Base-by-base conservation (phyloP, 805 yeast species). In the Torulaspora maleeae region DNA sequence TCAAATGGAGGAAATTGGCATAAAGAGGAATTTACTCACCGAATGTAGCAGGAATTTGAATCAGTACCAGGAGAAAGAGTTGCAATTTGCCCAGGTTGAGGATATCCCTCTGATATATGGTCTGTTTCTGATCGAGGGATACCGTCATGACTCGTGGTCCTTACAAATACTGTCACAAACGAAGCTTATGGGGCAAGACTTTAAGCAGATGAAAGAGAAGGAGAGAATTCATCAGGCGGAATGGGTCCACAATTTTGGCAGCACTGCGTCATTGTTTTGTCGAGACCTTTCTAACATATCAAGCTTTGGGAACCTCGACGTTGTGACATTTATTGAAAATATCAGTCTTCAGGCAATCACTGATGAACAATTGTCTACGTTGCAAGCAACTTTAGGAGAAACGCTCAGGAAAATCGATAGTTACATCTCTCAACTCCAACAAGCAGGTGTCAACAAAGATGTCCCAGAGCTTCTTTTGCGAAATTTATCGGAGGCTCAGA, bases 41-140 rank as follows among this genome's bases (percentile, higher is more conserved):
- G 71, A 68, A 5, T 55, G 71, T 32, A 53, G 64, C 8, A 58
- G 53, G 12, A 60, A 60, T 35, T 49, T 73, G 16, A 52, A 59
- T 11, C 27, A 27, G 7, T 56, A 59, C 25, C 63, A 63, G 44
- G 43, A 48, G 8, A 47, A 42, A 9, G 60, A 60, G 43, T 38
- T 57, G 9, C 46, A 51, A 13, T 55, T 60, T 22, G 63, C 74
- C 3, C 62, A 62, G 27, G 78, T 83, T 0, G 71, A 78, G 11
- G 93, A 86, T 59, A 58, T 86, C 22, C 95, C 95, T 0, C 59
- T 84, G 10, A 63, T 84, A 1, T 83, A 84, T 59, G 93, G 93
- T 1, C 68, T 83, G n/a, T 75, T 79, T 61, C 50, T 83, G 2
- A 72, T 84, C 38, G 90, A 85, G 51, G 71, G 68, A 36, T 66